Evolutionary conservation across 2,329 filamentous ascomycete species (phyloP).

Genomic region (Emergomyces pasteurianus): DNA sequence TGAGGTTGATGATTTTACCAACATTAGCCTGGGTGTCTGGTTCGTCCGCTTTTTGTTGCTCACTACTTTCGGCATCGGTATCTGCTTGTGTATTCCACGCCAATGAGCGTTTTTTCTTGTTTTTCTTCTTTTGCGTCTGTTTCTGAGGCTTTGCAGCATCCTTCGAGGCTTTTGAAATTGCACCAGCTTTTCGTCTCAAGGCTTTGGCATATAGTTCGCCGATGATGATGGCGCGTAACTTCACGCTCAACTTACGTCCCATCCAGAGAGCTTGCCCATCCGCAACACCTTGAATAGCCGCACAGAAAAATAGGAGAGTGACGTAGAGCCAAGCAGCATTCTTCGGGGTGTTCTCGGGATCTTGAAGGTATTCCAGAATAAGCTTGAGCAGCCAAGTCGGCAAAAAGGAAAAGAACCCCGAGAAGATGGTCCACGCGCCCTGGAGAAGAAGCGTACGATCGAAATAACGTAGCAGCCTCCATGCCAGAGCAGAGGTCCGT

Average conservation of each 20-base stretch:
- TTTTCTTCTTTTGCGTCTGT: conserved; percentile 32
- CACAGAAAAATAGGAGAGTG: conserved; percentile 73
- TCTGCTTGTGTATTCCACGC: conserved; percentile 38
- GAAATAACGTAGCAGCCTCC: conserved; percentile 78
- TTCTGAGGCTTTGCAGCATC: conserved; percentile 41
- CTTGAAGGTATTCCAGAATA: conserved; percentile 89
- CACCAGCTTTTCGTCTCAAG: conserved; percentile 75
- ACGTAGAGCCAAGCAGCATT: conserved; percentile 97
- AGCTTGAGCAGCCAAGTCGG: conserved; percentile 83
- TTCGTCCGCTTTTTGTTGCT: conserved; percentile 17
- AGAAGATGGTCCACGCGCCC: conserved; percentile 65
- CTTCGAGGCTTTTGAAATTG: conserved; percentile 61
- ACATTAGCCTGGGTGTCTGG: conserved; percentile 70
- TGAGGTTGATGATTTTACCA: conserved; percentile 98
- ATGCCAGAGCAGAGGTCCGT: conserved; percentile 65
- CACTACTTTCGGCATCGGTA: conserved; percentile 13
- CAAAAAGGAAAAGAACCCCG: conserved; percentile 75
- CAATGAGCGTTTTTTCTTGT: conserved; percentile 44
- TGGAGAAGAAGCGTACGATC: conserved; percentile 63
- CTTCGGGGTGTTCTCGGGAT: conserved; percentile 58
- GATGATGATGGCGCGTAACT: conserved; percentile 85
- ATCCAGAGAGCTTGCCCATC: conserved; percentile 86
- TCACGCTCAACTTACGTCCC: conserved; percentile 86
- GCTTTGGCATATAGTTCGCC: conserved; percentile 97
- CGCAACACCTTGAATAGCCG: conserved; percentile 66